Evolutionary conservation across 1,284 basidiomycete species (phyloP).

Genomic region (Butyriboletus appendiculatus): DNA sequence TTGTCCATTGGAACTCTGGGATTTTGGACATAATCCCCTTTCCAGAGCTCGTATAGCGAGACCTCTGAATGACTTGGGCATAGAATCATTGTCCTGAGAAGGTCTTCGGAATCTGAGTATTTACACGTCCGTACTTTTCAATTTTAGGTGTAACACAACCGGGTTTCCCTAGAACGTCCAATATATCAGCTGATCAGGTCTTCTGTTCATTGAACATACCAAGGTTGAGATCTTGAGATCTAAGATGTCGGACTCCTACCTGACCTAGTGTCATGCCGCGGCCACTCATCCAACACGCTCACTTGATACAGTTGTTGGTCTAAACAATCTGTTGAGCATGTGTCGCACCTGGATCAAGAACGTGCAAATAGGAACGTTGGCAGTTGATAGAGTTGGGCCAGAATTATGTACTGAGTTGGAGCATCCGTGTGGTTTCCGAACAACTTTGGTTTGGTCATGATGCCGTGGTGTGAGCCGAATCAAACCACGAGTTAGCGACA

Average conservation of each 20-base stretch:
- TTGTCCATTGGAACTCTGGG: not conserved
- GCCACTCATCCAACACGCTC: no score
- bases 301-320: not conserved
- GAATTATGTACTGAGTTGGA: not conserved
- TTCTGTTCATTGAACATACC: not conserved
- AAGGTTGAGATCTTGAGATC: not conserved
- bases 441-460: not conserved
- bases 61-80: not conserved
- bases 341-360: not conserved
- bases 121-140: not conserved
- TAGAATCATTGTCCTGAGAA: not conserved
- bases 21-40: not conserved
- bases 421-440: not conserved
- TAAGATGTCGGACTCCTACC: not conserved
- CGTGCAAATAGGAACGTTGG: not conserved
- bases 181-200: not conserved
- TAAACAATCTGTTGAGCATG: not conserved
- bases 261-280: no score
- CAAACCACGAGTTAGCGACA: not conserved
- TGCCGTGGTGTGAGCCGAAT: not conserved
- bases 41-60: not conserved
- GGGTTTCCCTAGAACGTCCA: not conserved
- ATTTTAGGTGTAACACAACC: not conserved
- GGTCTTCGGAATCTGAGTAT: not conserved
- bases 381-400: not conserved